Evolutionary conservation across 352 stramenopile species (phyloP).

Genomic region (Phytophthora parvispora): DNA sequence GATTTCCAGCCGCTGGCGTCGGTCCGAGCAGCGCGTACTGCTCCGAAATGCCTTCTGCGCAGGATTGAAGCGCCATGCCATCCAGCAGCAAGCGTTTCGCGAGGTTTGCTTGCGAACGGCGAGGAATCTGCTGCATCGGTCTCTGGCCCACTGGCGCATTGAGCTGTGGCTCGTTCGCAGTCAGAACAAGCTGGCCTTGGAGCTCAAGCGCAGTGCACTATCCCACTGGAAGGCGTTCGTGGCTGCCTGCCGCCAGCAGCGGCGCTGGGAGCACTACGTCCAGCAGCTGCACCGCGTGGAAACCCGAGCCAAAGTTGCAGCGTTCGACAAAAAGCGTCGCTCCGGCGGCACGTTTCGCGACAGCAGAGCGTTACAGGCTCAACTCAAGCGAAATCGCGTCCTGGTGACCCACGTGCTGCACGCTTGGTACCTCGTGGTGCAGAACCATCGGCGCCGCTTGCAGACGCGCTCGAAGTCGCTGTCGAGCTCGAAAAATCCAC

Average conservation of each 20-base stretch:
- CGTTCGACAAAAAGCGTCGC: slow-evolving; percentile 2
- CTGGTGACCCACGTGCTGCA: slow-evolving; percentile 43
- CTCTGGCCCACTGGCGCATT: slow-evolving; percentile 27
- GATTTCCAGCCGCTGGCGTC: slow-evolving; percentile 23
- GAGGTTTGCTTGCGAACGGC: slow-evolving; percentile 21
- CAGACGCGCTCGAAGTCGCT: not conserved
- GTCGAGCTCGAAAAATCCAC: slow-evolving; percentile 7
- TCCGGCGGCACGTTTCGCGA: slow-evolving; percentile 12
- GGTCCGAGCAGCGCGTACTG: slow-evolving; percentile 3
- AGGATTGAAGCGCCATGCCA: slow-evolving; percentile 25
- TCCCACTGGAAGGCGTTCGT: slow-evolving; percentile 25
- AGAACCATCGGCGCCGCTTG: slow-evolving; percentile 10
- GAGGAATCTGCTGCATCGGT: slow-evolving; percentile 17
- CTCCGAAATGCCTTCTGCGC: slow-evolving; percentile 16
- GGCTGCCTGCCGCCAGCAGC: slow-evolving; percentile 33
- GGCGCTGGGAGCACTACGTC: slow-evolving; percentile 32
- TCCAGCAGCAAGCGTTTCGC: slow-evolving; percentile 34
- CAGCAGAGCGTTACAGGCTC: slow-evolving; percentile 31
- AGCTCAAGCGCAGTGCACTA: slow-evolving; percentile 18
- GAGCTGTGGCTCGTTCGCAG: slow-evolving; percentile 30
- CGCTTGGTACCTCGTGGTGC: slow-evolving; percentile 34
- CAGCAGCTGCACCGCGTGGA: slow-evolving; percentile 38
- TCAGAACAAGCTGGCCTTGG: slow-evolving; percentile 14
- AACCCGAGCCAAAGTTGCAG: slow-evolving; percentile 4
- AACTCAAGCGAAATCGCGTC: slow-evolving; percentile 31